These are phyloP conservation scores for Phyllosticta citrichinensis DNA, from an alignment of 2,329 filamentous ascomycete genomes.

Conservation along the genomic window DNA sequence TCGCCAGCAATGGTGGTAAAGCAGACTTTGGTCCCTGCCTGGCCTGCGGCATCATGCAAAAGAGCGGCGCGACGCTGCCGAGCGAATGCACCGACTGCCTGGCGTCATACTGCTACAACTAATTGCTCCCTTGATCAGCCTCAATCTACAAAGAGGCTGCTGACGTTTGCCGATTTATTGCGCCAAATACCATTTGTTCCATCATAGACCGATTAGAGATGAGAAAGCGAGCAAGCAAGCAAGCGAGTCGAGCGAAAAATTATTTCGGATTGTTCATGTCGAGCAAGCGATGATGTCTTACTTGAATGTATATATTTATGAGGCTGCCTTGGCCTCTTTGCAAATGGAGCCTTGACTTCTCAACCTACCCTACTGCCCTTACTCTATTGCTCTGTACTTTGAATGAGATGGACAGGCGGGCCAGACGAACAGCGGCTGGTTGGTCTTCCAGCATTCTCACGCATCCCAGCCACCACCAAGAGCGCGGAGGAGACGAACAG, in stretches of 20 bases:
- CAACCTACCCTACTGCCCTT: no score
- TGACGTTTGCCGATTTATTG: neutral
- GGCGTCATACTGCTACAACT: constrained; percentile 7
- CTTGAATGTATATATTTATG: neutral
- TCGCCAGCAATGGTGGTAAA: neutral
- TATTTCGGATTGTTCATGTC: neutral
- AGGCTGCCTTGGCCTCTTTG: neutral
- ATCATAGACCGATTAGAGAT: neutral
- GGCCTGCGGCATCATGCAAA: constrained; percentile 8
- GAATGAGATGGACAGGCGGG: no score
- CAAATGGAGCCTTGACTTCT: no score
- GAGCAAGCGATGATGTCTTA: no score
- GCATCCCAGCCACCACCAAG: neutral
- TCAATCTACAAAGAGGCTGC: no score
- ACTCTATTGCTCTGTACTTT: no score
- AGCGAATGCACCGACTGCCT: constrained; percentile 3
- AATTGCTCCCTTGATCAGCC: no score
- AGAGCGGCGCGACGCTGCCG: constrained; percentile 1
- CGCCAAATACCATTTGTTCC: neutral
- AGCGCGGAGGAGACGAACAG: no score
- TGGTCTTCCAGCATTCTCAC: neutral
- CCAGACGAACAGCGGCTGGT: no score
- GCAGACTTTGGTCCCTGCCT: neutral
- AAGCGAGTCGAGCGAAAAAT: neutral
- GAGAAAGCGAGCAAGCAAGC: neutral